Evolutionary conservation across 768 basidiomycete genomes (phyloP).

Genomic region (Pisolithus tinctorius): DNA sequence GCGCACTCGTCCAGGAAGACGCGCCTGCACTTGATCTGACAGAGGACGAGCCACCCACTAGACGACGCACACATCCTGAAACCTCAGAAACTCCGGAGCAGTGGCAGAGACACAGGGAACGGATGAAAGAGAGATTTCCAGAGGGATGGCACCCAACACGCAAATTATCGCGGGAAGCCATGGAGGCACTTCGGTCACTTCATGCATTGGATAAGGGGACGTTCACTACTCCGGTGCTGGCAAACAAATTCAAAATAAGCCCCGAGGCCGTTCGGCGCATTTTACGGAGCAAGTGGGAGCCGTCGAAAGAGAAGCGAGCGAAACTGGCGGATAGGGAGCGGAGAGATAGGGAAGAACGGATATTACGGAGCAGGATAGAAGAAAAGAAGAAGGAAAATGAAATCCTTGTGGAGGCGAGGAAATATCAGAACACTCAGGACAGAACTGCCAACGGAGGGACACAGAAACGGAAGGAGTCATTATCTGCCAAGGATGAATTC

Average conservation of each 20-base stretch:
- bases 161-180: slow-evolving; percentile 76
- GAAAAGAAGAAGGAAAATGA: slow-evolving; percentile 35
- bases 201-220: slow-evolving; percentile 55
- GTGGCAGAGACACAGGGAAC: slow-evolving; percentile 43
- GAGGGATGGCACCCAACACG: slow-evolving; percentile 73
- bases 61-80: slow-evolving; percentile 11
- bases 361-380: slow-evolving; percentile 32
- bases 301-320: slow-evolving; percentile 45
- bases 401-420: slow-evolving; percentile 19
- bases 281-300: slow-evolving; percentile 68
- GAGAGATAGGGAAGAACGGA: slow-evolving; percentile 33
- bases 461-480: slow-evolving; percentile 16
- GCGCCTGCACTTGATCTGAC: slow-evolving; percentile 18
- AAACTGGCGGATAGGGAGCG: slow-evolving; percentile 47
- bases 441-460: slow-evolving; percentile 4
- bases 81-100: slow-evolving; percentile 34
- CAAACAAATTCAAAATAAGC: slow-evolving; percentile 70
- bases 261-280: slow-evolving; percentile 79
- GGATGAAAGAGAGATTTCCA: slow-evolving; percentile 50
- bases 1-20: slow-evolving; percentile 21
- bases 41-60: slow-evolving; percentile 26
- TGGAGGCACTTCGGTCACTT: slow-evolving; percentile 70
- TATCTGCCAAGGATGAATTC: slow-evolving; percentile 30
- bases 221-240: slow-evolving; percentile 63
- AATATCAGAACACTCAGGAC: slow-evolving; percentile 6